These are phyloP conservation scores for Fraxinus ornus DNA, from an alignment of 305 asterid genomes.

Conservation along the genomic window DNA sequence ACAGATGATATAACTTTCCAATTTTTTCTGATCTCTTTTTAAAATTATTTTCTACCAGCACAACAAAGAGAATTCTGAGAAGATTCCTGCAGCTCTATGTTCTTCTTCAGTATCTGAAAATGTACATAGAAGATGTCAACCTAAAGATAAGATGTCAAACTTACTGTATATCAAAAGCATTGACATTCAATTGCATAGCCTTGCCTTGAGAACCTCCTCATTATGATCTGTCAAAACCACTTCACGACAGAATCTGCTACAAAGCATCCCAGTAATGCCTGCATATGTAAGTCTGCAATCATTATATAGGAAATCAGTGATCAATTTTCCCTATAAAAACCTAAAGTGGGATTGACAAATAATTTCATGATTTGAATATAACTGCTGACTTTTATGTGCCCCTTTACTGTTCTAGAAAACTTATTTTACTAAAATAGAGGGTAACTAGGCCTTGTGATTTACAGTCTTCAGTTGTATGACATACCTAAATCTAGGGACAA, in stretches of 20 bases:
- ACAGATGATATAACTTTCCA: conserved; percentile 10
- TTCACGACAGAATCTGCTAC: conserved; percentile 76
- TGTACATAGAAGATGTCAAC: conserved; percentile 18
- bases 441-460: neutral
- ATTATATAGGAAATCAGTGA: conserved; percentile 1
- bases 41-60: conserved; percentile 48
- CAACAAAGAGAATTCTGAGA: conserved; percentile 34
- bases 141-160: conserved; percentile 24
- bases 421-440: neutral
- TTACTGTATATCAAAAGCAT: conserved; percentile 21
- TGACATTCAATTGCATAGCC: conserved; percentile 32
- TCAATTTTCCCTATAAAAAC: neutral
- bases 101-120: conserved; percentile 71
- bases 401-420: neutral
- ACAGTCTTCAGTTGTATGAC: neutral
- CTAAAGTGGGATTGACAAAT: neutral
- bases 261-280: conserved; percentile 89
- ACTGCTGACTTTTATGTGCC: neutral
- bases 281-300: conserved; percentile 29
- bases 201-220: conserved; percentile 94
- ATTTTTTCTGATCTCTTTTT: neutral
- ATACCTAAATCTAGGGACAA: neutral
- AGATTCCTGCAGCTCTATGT: conserved; percentile 59
- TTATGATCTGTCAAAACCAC: conserved; percentile 89
- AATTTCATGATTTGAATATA: neutral